phyloP scores from a whole-genome alignment of 768 basidiomycete species.

The Leccinum boreale region DNA sequence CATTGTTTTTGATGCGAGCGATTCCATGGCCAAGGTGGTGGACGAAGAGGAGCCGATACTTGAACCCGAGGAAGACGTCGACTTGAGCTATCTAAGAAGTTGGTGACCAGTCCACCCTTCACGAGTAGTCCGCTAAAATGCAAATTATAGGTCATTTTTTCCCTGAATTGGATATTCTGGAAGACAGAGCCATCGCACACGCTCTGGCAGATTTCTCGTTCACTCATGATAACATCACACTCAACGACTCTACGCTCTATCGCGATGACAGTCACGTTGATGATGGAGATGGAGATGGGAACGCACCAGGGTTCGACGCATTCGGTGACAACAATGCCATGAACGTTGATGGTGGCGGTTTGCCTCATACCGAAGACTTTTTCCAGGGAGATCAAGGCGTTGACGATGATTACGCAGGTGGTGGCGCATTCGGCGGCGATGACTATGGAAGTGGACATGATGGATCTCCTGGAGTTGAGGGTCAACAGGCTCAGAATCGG shows the following conservation, averaged over 20 bases:
- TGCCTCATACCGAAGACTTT: constrained; percentile 55
- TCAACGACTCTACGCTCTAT: constrained; percentile 63
- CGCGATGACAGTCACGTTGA: constrained; percentile 46
- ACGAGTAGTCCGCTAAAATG: constrained; percentile 5
- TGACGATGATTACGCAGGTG: constrained; percentile 43
- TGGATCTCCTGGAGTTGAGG: constrained; percentile 44
- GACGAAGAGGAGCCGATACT: constrained; percentile 65
- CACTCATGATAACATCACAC: constrained; percentile 55
- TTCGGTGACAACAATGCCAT: constrained; percentile 29
- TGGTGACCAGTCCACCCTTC: constrained; percentile 20
- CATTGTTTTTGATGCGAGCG: constrained; percentile 95
- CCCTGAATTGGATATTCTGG: constrained; percentile 60
- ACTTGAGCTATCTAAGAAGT: constrained; percentile 64
- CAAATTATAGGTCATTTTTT: constrained; percentile 59
- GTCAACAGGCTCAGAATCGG: constrained; percentile 37
- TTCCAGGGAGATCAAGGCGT: constrained; percentile 62
- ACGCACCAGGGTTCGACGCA: constrained; percentile 18
- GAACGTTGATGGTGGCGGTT: constrained; percentile 40
- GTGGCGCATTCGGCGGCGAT: constrained; percentile 39
- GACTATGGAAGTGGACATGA: constrained; percentile 38
- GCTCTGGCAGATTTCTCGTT: constrained; percentile 84
- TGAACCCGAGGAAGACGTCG: constrained; percentile 68
- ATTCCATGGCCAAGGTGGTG: constrained; percentile 74
- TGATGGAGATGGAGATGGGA: constrained; percentile 35
- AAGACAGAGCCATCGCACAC: constrained; percentile 73